These are phyloP conservation scores for Saksenaea vasiformis DNA, from an alignment of 371 early-diverging fungal genomes.

Conservation along the genomic window DNA sequence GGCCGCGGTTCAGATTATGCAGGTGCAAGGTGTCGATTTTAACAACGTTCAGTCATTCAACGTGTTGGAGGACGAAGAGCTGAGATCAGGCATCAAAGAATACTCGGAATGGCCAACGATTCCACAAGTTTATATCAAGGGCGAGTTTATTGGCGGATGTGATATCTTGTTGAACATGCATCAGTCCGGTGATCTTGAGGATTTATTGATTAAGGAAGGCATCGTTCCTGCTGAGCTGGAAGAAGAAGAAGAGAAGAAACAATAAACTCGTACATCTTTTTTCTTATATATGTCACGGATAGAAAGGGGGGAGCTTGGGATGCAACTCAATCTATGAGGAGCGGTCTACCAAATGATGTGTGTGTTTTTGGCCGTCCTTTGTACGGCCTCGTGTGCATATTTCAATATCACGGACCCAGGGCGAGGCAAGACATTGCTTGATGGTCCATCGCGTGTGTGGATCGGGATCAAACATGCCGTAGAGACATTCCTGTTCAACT, in stretches of 20 bases:
- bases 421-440: slow-evolving; percentile 21
- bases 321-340: not conserved
- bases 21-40: slow-evolving; percentile 81
- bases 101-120: slow-evolving; percentile 98
- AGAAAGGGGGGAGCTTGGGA: not conserved
- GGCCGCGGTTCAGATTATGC: slow-evolving; percentile 88
- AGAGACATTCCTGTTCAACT: slow-evolving; percentile 12
- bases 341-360: slow-evolving; percentile 6
- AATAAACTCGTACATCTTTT: slow-evolving; percentile 8
- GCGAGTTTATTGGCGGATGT: slow-evolving; percentile 97
- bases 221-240: slow-evolving; percentile 60
- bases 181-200: slow-evolving; percentile 87
- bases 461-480: slow-evolving; percentile 35
- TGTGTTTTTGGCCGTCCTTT: slow-evolving; percentile 4
- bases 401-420: slow-evolving; percentile 31
- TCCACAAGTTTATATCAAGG: slow-evolving; percentile 97
- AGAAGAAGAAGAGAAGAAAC: slow-evolving; percentile 27
- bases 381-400: slow-evolving; percentile 25
- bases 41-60: slow-evolving; percentile 73
- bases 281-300: slow-evolving; percentile 2
- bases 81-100: slow-evolving; percentile 93
- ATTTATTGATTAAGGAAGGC: slow-evolving; percentile 79
- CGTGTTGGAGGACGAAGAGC: slow-evolving; percentile 86
- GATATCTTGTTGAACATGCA: slow-evolving; percentile 95
- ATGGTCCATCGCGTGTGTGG: slow-evolving; percentile 33